These are phyloP conservation scores for Nigrospora oryzae DNA, from an alignment of 2,329 filamentous ascomycete species.

Conservation along the genomic window DNA sequence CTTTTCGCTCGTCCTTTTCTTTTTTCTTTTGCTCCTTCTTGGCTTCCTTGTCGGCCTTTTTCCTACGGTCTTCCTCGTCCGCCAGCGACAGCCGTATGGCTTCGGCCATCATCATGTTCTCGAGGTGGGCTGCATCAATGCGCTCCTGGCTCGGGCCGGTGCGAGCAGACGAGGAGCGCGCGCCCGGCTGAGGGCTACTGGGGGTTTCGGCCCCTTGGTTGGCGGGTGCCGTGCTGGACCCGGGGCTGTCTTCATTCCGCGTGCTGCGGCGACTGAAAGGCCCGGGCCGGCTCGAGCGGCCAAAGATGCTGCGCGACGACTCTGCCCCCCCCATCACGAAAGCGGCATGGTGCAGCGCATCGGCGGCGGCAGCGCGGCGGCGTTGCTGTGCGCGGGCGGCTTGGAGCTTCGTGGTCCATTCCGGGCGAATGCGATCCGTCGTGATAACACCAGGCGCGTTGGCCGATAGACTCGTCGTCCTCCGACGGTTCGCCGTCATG, in stretches of 20 bases:
- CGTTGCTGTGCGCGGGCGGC: slow-evolving; percentile 79
- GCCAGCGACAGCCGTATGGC: slow-evolving; percentile 87
- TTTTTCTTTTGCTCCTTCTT: slow-evolving; percentile 78
- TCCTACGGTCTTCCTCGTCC: slow-evolving; percentile 85
- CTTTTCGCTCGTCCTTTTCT: slow-evolving; percentile 78
- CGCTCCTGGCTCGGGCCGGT: slow-evolving; percentile 10
- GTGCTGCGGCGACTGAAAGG: slow-evolving; percentile 45
- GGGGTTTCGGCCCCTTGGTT: slow-evolving; percentile 9
- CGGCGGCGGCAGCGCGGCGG: slow-evolving; percentile 82
- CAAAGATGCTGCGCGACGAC: slow-evolving; percentile 40
- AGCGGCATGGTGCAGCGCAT: slow-evolving; percentile 87
- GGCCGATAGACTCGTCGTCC: slow-evolving; percentile 62
- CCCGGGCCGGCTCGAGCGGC: slow-evolving; percentile 29
- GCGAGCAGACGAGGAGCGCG: slow-evolving; percentile 20
- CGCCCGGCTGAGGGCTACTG: slow-evolving; percentile 22
- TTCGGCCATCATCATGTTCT: slow-evolving; percentile 98
- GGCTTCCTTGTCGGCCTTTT: slow-evolving; percentile 72
- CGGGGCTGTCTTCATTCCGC: slow-evolving; percentile 20
- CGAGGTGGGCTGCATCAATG: slow-evolving; percentile 56
- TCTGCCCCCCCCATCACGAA: slow-evolving; percentile 71
- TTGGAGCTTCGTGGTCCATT: slow-evolving; percentile 87
- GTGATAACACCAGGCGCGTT: slow-evolving; percentile 81
- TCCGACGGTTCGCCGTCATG: slow-evolving; percentile 29
- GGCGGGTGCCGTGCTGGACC: slow-evolving; percentile 9
- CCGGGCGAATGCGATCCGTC: slow-evolving; percentile 84